Base-by-base conservation (phyloP, 2,329 filamentous ascomycete genomes). In the Fusarium aywerte region DNA sequence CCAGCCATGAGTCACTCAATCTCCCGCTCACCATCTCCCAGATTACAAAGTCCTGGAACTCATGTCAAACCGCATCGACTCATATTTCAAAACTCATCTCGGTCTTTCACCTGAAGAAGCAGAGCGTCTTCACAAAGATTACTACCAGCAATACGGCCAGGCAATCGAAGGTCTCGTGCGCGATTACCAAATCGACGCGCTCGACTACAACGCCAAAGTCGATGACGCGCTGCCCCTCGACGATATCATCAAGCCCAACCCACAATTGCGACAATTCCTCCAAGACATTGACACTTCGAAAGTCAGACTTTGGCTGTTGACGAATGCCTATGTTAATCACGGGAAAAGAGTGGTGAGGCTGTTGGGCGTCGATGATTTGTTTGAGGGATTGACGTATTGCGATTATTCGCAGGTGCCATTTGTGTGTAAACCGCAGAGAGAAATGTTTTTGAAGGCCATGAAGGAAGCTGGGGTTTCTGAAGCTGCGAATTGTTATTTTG, bases 191-290 rank as follows among this genome's bases (percentile, higher is more conserved):
- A 97, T 99, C 73, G 92, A 98, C 74, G 92, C 96, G 2, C 83
- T 99, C 4, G 93, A 96, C 51, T 99, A 98, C 83, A 99, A 99
- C 78, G 81, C 87, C 69, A 90, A 97, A 79, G 96, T 99, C 18
- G 96, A 99, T 76, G 96, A 99, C 77, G 95, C 96, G 5, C 81
- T 99, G n/a, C 94, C 96, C 0, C 85, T 99, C 6, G 92, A 97
- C 74, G 83, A 86, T 18, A 87, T 98, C 73, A 90, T 99, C 75
- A 90, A 89, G 73, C 92, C 93, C 0, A 88, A 96, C 73, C 85
- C 89, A 0, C 83, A 88, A 71, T 82, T 98, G 32, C 89, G 92
- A 45, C 83, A 85, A 72, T 79, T 99, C 38, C 88, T 99, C 3
- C 82, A 90, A 75, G 91, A 93, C 65, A 89, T 99, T 44, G 94